Evolutionary conservation across 2,329 filamentous ascomycete species (phyloP).

Genomic region (Davidsoniella virescens): DNA sequence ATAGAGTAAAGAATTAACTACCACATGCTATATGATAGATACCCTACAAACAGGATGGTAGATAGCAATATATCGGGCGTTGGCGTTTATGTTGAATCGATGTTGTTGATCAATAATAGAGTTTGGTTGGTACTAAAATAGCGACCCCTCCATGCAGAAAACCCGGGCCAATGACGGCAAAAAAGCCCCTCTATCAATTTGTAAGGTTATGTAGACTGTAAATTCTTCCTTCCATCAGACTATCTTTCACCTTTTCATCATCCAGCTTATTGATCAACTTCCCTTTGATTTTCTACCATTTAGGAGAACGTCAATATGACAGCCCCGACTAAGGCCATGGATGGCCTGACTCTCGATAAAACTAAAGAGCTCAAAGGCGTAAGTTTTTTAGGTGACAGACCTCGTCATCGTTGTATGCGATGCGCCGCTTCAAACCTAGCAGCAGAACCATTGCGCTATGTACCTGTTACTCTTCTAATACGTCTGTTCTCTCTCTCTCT

Average conservation of each 20-base stretch:
- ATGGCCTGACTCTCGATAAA: slow-evolving; percentile 36
- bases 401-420: not conserved
- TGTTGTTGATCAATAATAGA: no score
- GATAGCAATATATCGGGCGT: no score
- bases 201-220: not conserved
- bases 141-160: slow-evolving; percentile 4
- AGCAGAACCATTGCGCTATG: no score
- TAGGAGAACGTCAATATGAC: slow-evolving; percentile 6
- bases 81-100: no score
- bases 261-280: not conserved
- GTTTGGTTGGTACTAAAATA: no score
- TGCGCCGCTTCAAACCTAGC: no score
- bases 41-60: no score
- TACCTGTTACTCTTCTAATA: not conserved
- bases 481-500: slow-evolving; percentile 11
- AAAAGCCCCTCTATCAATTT: slow-evolving; percentile 4
- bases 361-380: slow-evolving; percentile 45
- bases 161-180: not conserved
- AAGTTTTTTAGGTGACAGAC: slow-evolving; percentile 17
- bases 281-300: not conserved
- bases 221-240: no score
- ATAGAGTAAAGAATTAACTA: no score
- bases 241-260: not conserved
- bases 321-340: slow-evolving; percentile 27
- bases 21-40: no score